Evolutionary conservation across 2,329 filamentous ascomycete genomes (phyloP).

Genomic region (Apiospora marii): DNA sequence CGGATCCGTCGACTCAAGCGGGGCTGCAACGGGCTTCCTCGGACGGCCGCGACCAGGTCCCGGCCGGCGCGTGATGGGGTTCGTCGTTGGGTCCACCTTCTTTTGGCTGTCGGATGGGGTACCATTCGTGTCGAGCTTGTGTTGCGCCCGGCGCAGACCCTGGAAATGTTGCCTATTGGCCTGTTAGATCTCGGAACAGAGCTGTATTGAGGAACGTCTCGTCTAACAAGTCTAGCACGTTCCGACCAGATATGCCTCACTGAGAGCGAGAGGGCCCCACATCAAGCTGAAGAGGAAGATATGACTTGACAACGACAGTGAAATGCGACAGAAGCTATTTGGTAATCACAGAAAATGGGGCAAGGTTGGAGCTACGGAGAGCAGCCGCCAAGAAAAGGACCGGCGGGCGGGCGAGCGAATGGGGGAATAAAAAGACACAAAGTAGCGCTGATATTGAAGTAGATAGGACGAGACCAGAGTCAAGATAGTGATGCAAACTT

Average conservation of each 20-base stretch:
- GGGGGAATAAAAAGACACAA: not conserved
- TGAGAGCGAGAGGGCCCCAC: not conserved
- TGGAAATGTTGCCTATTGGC: conserved; percentile 65
- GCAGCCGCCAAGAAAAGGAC: not conserved
- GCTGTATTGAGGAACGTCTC: not conserved
- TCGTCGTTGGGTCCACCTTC: conserved; percentile 58
- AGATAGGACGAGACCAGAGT: conserved; percentile 23
- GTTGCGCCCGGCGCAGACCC: conserved; percentile 62
- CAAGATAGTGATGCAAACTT: conserved; percentile 43
- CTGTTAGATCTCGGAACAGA: conserved; percentile 22
- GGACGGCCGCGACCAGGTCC: conserved; percentile 65
- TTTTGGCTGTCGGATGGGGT: conserved; percentile 44
- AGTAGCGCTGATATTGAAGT: conserved; percentile 18
- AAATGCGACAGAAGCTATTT: not conserved
- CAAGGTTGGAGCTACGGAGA: not conserved
- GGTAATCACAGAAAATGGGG: conserved; percentile 7
- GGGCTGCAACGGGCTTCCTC: conserved; percentile 49
- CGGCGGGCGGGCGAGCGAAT: not conserved
- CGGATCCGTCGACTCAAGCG: conserved; percentile 25
- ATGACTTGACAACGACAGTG: not conserved
- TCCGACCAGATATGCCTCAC: not conserved
- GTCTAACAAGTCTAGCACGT: not conserved
- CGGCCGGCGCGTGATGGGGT: conserved; percentile 67
- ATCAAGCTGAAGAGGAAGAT: not conserved
- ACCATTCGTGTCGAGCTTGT: conserved; percentile 54